Evolutionary conservation across 371 early-diverging fungal species (phyloP), one percentile per base, ranked within the genome.

Genomic region (Thermomucor indicae-seudaticae): DNA sequence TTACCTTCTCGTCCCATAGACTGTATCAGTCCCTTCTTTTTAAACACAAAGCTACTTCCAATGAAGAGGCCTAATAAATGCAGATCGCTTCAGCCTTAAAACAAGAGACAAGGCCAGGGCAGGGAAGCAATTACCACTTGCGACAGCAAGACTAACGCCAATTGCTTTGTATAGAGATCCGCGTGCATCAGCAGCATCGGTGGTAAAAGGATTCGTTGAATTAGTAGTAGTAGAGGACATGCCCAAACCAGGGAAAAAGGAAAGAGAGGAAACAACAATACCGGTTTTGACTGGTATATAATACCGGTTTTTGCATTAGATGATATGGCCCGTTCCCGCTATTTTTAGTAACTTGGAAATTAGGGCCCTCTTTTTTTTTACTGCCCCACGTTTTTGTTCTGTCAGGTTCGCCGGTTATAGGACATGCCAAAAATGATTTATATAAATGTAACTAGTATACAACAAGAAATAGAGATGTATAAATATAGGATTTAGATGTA

Each of bases 31-130:
- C 95, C 98, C 61, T 87, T 91, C 70, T 97, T 97, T 62, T 95
- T 96, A 47, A 97, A 74, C 29, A 97, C 91, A 67, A 92, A 93
- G 51, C 89, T 87, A 29, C 85, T 64, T 20, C 97, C 98, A 55
- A 96, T 95, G 57, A 96, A 89, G 29, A 84, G 28, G 39, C 91
- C 89, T 75, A 83, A 75, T n/a, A 19, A 11, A 7, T 37, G 24
- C 6, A 28, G 38, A 47, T 20, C 34, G 29, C 35, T 23, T 16
- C 23, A 47, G 11, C 30, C 38, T 12, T 4, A 20, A 10, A 41
- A 37, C 17, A 34, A 12, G 37, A 34, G 27, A 49, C 12, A 17
- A 38, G 14, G 7, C 12, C 11, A 3, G 23, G 24, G 14, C 4
- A 41, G 24, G 12, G 22, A 11, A 30, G 41, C 10, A 25, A 59